Evolutionary conservation across 768 basidiomycete species (phyloP), one percentile per base, ranked within the genome.

Genomic region (Kwoniella mangroviensis): DNA sequence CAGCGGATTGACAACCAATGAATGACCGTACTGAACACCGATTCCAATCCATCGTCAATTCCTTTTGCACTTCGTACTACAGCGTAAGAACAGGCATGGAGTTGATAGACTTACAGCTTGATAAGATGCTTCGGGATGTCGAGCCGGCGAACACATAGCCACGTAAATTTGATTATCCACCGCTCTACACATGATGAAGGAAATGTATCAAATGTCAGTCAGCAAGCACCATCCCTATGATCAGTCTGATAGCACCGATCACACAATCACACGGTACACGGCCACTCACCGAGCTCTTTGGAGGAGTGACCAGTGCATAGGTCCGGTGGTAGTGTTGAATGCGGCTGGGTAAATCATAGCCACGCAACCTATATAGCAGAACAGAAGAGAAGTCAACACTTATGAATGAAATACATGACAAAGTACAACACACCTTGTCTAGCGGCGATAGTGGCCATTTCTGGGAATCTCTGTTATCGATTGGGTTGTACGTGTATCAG

Each of bases 91-190:
- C 6, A 34, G 34, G 34, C 34, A 34, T 34, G 6, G 34, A 34
- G 34, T 34, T 34, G 34, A 34, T 5, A 34, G 34, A 70, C 80
- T 58, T 58, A 81, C 80, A 67, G 96, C 94, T 79, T 97, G 93
- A 82, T 98, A 98, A 17, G 87, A 87, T 21, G 93, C 91, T 11
- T 84, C 88, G 74, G 90, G 78, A 73, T 96, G 90, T 24, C 95
- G 88, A 2, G 97, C 96, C 40, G 95, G 94, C 67, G 94, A 97
- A 80, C 94, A 96, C 93, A 95, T 96, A 1, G 92, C 87, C 71
- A 98, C 88, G 84, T 88, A 99, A n/a, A 98, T 88, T 83, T 98
- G 95, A 78, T 98, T 98, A 81, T 99, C 97, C 24, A 94, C 88
- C 6, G 97, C 97, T 67, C 95, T 94, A 75, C 22, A 58, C 34